Conservation (phyloP, 2,329 filamentous ascomycete genomes). For the Setomelanomma holmii region DNA sequence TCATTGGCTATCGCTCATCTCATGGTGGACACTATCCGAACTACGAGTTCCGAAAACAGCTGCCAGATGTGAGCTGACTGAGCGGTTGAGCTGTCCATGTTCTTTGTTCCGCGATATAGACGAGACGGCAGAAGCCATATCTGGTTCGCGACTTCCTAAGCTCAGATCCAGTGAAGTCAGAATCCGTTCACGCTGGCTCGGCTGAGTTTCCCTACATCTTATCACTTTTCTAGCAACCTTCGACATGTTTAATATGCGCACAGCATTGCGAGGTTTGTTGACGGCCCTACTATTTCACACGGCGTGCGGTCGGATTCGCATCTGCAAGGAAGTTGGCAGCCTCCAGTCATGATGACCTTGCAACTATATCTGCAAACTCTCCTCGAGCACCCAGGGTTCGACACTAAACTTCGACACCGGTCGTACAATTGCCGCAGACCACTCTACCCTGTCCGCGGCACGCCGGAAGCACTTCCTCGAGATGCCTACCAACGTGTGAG, state of each 20-base stretch:
- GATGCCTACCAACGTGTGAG: constrained; percentile 3
- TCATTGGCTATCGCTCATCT: background rate
- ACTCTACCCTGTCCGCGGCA: constrained; percentile 10
- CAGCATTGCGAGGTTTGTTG: background rate
- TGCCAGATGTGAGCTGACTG: background rate
- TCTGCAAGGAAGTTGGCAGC: background rate
- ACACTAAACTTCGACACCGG: background rate
- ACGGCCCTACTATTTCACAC: background rate
- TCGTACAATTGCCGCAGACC: background rate
- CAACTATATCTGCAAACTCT: background rate
- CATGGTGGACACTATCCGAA: constrained; percentile 1
- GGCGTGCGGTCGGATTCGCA: background rate
- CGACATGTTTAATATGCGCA: background rate
- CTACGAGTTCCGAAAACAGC: background rate
- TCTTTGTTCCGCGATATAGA: too few species aligned
- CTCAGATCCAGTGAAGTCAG: background rate
- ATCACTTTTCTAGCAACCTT: background rate
- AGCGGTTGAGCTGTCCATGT: too few species aligned
- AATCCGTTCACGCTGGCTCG: background rate
- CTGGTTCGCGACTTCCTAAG: too few species aligned
- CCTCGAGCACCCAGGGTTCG: background rate
- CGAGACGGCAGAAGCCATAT: too few species aligned
- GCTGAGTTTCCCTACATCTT: background rate
- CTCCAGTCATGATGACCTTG: background rate
- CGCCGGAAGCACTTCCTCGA: constrained; percentile 4